phyloP scores from a whole-genome alignment of 768 basidiomycete genomes.

The Agrocybe pediades region DNA sequence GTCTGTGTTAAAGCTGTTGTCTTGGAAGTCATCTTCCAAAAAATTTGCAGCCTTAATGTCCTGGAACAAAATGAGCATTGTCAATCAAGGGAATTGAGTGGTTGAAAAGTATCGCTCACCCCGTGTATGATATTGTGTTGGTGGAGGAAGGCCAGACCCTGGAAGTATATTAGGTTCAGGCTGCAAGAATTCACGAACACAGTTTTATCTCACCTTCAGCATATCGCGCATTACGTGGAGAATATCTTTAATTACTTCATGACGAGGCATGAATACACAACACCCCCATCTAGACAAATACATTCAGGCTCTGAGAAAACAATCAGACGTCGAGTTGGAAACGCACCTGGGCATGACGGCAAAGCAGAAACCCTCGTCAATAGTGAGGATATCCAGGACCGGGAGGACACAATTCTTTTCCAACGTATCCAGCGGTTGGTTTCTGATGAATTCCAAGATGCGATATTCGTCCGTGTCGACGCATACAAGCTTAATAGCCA shows the following conservation, averaged over 20 bases:
- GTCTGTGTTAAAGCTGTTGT: background rate
- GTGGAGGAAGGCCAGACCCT: conserved; percentile 21
- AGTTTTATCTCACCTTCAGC: conserved; percentile 10
- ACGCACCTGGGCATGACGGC: conserved; percentile 29
- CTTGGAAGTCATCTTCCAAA: conserved; percentile 17
- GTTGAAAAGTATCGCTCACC: too few relatives aligned
- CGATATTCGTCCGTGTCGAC: conserved; percentile 23
- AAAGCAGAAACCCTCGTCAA: conserved; percentile 24
- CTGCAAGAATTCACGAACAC: background rate
- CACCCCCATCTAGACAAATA: too few relatives aligned
- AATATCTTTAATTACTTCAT: conserved; percentile 3
- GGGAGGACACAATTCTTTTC: conserved; percentile 22
- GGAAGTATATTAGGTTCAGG: background rate
- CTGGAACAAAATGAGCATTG: background rate
- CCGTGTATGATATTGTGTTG: conserved; percentile 22
- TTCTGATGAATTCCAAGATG: conserved; percentile 18
- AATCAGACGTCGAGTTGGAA: too few relatives aligned
- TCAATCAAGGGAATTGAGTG: background rate
- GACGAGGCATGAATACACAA: too few relatives aligned
- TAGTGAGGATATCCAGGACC: conserved; percentile 25
- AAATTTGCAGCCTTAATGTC: conserved; percentile 15
- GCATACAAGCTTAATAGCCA: conserved; percentile 27
- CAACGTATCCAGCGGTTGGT: conserved; percentile 6
- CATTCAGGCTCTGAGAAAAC: too few relatives aligned
- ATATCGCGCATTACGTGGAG: conserved; percentile 12